A percentile compares a stretch with the other conserved stretches of the same genome.
Evolutionary conservation across 1,284 basidiomycete species (phyloP).

Genomic region (Tremellales sp.): DNA sequence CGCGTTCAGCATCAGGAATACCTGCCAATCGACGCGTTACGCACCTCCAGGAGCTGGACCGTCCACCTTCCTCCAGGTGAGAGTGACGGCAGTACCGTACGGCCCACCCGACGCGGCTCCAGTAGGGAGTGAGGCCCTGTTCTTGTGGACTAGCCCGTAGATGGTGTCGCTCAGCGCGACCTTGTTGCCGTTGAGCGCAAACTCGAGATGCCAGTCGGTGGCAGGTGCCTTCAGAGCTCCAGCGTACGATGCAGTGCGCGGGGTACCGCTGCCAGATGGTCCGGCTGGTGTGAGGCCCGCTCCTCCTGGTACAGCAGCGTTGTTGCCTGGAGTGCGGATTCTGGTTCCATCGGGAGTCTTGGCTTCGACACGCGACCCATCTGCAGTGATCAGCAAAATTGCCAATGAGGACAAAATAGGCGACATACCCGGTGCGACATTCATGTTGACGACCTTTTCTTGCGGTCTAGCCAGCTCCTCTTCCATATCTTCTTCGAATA

Average conservation of each 20-base stretch:
- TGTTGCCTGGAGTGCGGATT: constrained; percentile 68
- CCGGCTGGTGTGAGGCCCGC: constrained; percentile 25
- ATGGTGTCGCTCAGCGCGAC: constrained; percentile 85
- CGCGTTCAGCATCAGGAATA: neutral
- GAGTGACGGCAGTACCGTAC: constrained; percentile 37
- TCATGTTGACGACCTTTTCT: constrained; percentile 81
- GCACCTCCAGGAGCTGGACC: constrained; percentile 62
- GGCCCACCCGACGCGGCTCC: constrained; percentile 4
- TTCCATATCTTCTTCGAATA: constrained; percentile 60
- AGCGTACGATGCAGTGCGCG: constrained; percentile 73
- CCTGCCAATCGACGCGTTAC: neutral
- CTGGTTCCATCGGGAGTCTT: constrained; percentile 95
- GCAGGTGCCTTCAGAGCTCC: constrained; percentile 88
- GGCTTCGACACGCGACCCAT: constrained; percentile 85
- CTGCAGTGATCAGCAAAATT: constrained; percentile 46
- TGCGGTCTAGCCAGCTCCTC: constrained; percentile 51
- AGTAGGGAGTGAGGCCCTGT: constrained; percentile 10
- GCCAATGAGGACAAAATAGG: neutral
- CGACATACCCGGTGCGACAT: constrained; percentile 67
- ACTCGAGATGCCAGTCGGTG: constrained; percentile 93
- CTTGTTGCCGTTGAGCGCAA: constrained; percentile 80
- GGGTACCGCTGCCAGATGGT: constrained; percentile 13
- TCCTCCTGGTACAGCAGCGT: too few species aligned
- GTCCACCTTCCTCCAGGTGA: constrained; percentile 87
- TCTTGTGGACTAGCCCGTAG: constrained; percentile 81